A percentile compares a stretch with the other conserved stretches of the same genome.
These are phyloP conservation scores for Saccharomycopsis sp. DNA, from an alignment of 805 yeast genomes.

Conservation along the genomic window DNA sequence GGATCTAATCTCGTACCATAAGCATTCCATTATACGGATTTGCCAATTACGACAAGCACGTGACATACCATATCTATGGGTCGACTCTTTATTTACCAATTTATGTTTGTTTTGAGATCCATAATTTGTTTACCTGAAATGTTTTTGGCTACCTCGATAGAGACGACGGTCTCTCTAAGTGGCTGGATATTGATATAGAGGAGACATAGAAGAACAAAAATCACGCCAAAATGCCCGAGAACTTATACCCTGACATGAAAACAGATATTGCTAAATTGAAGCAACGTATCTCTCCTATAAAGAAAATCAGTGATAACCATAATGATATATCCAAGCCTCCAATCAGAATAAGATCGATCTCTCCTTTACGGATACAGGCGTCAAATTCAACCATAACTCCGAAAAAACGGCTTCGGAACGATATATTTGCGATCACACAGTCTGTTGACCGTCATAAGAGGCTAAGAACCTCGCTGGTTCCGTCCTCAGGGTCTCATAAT, in stretches of 20 bases:
- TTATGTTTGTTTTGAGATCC: too few relatives aligned
- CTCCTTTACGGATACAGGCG: background rate
- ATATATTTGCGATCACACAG: background rate
- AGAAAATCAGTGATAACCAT: background rate
- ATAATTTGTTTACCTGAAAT: background rate
- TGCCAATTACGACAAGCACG: too few relatives aligned
- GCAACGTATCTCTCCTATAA: background rate
- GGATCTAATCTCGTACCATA: background rate
- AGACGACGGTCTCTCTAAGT: too few relatives aligned
- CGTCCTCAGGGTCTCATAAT: background rate
- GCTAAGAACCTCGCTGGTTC: background rate
- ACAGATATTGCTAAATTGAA: background rate
- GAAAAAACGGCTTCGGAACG: background rate
- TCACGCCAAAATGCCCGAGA: background rate
- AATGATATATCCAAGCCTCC: background rate
- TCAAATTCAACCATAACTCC: background rate
- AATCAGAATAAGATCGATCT: background rate
- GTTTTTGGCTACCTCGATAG: too few relatives aligned
- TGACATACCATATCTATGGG: too few relatives aligned
- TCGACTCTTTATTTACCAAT: background rate
- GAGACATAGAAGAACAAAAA: background rate
- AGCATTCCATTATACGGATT: too few relatives aligned
- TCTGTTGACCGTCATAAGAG: slow-evolving; percentile 1
- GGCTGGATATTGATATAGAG: background rate
- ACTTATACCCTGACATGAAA: background rate